Evolutionary conservation across 2,329 filamentous ascomycete genomes (phyloP), one percentile per base, ranked within the genome.

Genomic region (Chaetomiaceae sp.): DNA sequence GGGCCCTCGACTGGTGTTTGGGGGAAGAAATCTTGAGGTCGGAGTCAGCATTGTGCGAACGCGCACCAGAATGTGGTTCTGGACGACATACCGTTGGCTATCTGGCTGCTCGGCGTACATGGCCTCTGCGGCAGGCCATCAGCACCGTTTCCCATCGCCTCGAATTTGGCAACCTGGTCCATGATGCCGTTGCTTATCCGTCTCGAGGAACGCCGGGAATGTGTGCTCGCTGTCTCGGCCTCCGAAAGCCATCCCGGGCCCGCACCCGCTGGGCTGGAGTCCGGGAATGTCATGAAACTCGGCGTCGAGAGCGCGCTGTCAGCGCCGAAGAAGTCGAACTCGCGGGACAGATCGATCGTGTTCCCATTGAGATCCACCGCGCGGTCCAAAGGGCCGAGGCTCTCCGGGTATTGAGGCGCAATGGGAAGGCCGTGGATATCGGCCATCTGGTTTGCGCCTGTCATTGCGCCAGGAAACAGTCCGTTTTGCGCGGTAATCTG

Each of bases 1-100:
- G 85, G 83, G 17, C 82, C 86, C 46, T 82, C 79, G 60, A 77
- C 78, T 47, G 86, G 85, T 23, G 85, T 88, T 40, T 83, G 78
- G 51, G 85, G 85, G 57, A 81, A 79, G 60, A 81, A 84, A 58
- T 72, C 83, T 83, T 5, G 8, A n/a, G 7, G 5, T 33, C 30
- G n/a, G 53, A 19, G 35, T 70, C 38, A 62, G 62, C 40, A 13
- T n/a, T 2, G 14, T 10, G 6, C 3, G n/a, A 13, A 6, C 1
- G n/a, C 2, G 2, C 1, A n/a, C 5, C 25, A 27, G 4, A 13
- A 4, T 17, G 2, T 3, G 2, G 13, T 12, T 4, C 2, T 16
- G 3, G 4, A n/a, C 8, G 30, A 66, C 81, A 70, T 72, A 86
- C 85, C 73, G 60, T 71, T 71, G 62, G 69, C 74, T 68, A 78